Evolutionary conservation across 2,329 filamentous ascomycete species (phyloP).

Genomic region (Trichoderma atroviride): DNA sequence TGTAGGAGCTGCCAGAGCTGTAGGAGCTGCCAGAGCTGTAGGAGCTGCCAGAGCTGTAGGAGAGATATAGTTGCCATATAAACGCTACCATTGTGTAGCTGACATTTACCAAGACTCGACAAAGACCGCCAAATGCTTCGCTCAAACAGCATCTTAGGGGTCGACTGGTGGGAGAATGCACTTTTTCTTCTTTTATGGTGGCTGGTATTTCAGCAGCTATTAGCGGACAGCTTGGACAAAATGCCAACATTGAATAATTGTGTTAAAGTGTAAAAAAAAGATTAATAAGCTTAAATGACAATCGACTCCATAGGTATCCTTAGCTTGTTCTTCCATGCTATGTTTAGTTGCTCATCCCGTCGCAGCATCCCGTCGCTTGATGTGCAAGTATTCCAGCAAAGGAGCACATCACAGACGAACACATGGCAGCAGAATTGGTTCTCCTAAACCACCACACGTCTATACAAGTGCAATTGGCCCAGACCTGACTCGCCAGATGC

Average conservation of each 20-base stretch:
- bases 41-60: neutral
- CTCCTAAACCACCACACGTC: constrained; percentile 23
- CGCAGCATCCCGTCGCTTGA: neutral
- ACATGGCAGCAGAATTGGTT: neutral
- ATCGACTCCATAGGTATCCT: constrained; percentile 19
- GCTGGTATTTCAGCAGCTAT: neutral
- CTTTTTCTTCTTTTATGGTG: neutral
- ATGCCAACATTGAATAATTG: neutral
- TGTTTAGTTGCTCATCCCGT: constrained; percentile 13
- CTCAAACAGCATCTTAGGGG: neutral
- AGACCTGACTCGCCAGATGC: neutral
- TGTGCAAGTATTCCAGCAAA: constrained; percentile 22
- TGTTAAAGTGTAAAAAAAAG: neutral
- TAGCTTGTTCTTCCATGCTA: constrained; percentile 7
- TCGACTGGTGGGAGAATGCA: neutral
- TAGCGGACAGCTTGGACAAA: neutral
- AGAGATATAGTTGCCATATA: neutral
- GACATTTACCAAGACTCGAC: neutral
- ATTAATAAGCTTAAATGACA: constrained; percentile 21
- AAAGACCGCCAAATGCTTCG: neutral
- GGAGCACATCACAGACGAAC: neutral
- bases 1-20: too few species aligned
- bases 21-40: too few species aligned
- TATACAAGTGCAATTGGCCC: neutral
- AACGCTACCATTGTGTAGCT: neutral